Conservation (phyloP, 768 basidiomycete species). For the Kwoniella pini region DNA sequence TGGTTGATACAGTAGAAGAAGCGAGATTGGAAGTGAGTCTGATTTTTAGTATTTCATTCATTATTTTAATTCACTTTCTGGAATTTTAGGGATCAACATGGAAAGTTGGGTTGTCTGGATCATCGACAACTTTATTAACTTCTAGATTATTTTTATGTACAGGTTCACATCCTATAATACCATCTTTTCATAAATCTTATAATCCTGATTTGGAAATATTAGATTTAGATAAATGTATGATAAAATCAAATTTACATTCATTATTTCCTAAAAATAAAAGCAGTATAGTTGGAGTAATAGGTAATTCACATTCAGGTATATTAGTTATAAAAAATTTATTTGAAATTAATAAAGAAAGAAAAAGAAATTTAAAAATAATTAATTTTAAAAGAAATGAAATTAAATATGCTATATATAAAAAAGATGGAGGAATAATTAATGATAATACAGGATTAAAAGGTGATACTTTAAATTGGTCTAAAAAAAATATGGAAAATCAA, state of each 20-base stretch:
- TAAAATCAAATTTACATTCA: slow-evolving; percentile 17
- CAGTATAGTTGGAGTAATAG: slow-evolving; percentile 26
- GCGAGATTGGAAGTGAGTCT: slow-evolving; percentile 14
- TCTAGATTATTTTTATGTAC: slow-evolving; percentile 30
- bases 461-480: slow-evolving; percentile 33
- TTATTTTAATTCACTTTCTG: neutral
- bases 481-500: slow-evolving; percentile 18
- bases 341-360: slow-evolving; percentile 10
- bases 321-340: slow-evolving; percentile 33
- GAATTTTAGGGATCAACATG: slow-evolving; percentile 16
- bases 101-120: slow-evolving; percentile 3
- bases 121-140: neutral
- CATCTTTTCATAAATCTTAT: slow-evolving; percentile 19
- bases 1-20: slow-evolving; percentile 16
- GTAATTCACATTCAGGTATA: slow-evolving; percentile 40
- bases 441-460: slow-evolving; percentile 43
- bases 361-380: slow-evolving; percentile 22
- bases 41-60: neutral
- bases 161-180: slow-evolving; percentile 28
- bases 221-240: slow-evolving; percentile 33
- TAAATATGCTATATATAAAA: slow-evolving; percentile 29
- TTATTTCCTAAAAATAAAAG: slow-evolving; percentile 17
- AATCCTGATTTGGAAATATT: slow-evolving; percentile 16
- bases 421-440: slow-evolving; percentile 34
- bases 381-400: slow-evolving; percentile 32